Base-by-base conservation (phyloP, 73 alveolate genomes). In the Effrenium voratum region DNA sequence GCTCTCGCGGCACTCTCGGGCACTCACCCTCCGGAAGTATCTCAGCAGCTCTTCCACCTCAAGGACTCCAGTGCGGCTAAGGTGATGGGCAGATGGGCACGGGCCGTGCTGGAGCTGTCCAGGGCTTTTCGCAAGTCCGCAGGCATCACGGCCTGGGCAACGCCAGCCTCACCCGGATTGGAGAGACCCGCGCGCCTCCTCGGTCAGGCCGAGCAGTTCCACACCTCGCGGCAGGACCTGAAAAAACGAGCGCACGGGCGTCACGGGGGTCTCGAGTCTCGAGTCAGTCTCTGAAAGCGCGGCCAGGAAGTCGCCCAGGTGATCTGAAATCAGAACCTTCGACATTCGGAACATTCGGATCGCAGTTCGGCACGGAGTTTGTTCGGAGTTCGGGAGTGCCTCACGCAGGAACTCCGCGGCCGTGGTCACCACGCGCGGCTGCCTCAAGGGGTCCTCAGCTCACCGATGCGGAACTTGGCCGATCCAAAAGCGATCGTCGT, bases 11-110 rank as follows among this genome's bases (percentile, higher is more conserved):
- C 28, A 22, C 28, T 57, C 16, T 2, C 28, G 16, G 72, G 72
- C 72, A 57, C 72, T 30, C n/a, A 57, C 72, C 72, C 46, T 32
- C 73, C 47, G 92, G 63, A 81, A 81, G 34, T 49, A 81, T 50
- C 63, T 81, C 92, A 81, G 46, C 70, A 81, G 63, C 47, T 81
- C 92, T 32, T 81, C n/a, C 47, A 81, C 92, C 92, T 81, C 43
- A 72, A n/a, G 66, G 30, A 13, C 28, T 0, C 68, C 10, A 46
- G 12, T 0, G 22, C 83, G n/a, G 38, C 45, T 12, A 19, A 68
- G 16, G 26, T 30, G 41, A 68, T 19, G 41, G 80, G 26, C 16
- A 28, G 19, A 13, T 12, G 26, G 80, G 40, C 41, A 12, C 44
- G 80, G 40, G 38, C 92, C 32, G 92, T 46, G 70, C 47, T 46